phyloP scores from a whole-genome alignment of 2,329 filamentous ascomycete genomes.

The Colletotrichum eleusines region DNA sequence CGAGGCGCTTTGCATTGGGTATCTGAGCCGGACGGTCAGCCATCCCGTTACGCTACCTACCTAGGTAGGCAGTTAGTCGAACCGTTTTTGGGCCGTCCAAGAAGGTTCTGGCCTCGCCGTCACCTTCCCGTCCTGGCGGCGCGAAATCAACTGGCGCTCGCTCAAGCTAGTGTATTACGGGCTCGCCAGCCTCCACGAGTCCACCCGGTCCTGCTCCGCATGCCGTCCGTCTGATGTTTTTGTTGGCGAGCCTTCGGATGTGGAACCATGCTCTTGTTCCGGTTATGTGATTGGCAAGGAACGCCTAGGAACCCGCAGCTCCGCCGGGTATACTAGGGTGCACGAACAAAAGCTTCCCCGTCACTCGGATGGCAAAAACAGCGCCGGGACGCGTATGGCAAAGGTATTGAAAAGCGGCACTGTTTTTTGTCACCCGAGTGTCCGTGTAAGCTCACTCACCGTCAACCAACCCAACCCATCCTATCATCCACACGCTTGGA shows the following conservation, averaged over 20 bases:
- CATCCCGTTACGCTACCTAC: constrained; percentile 21
- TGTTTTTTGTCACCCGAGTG: too few species aligned
- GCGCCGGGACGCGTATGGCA: too few species aligned
- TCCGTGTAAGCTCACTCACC: constrained; percentile 6
- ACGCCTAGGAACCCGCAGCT: constrained; percentile 19
- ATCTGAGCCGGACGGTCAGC: background rate
- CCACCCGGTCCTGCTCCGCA: constrained; percentile 29
- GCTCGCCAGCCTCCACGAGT: constrained; percentile 20
- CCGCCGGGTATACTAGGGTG: background rate
- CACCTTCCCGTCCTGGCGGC: constrained; percentile 21
- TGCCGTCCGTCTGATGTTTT: constrained; percentile 30
- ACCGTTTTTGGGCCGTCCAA: constrained; percentile 29
- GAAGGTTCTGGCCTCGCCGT: constrained; percentile 26
- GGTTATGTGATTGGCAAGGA: constrained; percentile 10
- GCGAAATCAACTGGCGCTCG: constrained; percentile 19
- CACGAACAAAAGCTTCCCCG: constrained; percentile 7
- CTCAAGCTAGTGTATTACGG: constrained; percentile 11
- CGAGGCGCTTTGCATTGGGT: constrained; percentile 4
- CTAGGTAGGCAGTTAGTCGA: too few species aligned
- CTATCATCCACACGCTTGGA: constrained; percentile 1
- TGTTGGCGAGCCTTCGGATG: constrained; percentile 13
- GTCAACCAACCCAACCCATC: constrained; percentile 8
- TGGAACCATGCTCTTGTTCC: constrained; percentile 24
- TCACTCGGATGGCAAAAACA: too few species aligned
- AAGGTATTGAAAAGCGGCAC: too few species aligned